phyloP scores from a whole-genome alignment of 2,329 filamentous ascomycete genomes.

The Teratosphaeria pseudoeucalypti region DNA sequence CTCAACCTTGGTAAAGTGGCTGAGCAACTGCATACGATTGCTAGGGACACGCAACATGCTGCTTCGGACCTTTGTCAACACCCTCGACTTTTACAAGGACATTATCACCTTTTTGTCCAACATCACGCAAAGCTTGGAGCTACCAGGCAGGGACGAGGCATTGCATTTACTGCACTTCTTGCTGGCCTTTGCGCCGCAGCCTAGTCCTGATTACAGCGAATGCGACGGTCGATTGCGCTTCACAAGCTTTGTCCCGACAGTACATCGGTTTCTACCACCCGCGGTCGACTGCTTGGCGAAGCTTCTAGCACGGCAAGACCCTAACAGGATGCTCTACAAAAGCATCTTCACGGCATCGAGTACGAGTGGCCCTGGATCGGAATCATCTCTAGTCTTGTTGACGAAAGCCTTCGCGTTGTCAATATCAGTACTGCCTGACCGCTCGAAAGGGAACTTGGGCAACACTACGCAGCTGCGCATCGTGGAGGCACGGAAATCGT shows the following conservation, averaged over 20 bases:
- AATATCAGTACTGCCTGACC: constrained; percentile 73
- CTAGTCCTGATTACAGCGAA: constrained; percentile 48
- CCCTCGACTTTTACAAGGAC: constrained; percentile 96
- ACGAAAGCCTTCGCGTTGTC: constrained; percentile 80
- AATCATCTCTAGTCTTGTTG: constrained; percentile 63
- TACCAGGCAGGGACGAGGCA: constrained; percentile 80
- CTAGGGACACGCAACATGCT: constrained; percentile 84
- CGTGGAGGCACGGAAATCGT: constrained; percentile 74
- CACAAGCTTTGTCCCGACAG: constrained; percentile 63
- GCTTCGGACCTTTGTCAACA: constrained; percentile 70
- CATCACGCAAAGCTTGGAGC: constrained; percentile 61
- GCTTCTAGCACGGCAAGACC: constrained; percentile 82
- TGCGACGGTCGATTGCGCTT: constrained; percentile 52
- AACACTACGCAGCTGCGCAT: constrained; percentile 44
- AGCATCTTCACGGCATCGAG: constrained; percentile 62
- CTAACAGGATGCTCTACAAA: constrained; percentile 77
- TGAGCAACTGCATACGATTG: constrained; percentile 74
- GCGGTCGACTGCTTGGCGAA: constrained; percentile 88
- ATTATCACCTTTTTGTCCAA: constrained; percentile 83
- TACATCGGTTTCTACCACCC: constrained; percentile 80
- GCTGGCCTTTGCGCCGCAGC: constrained; percentile 76
- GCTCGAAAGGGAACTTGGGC: constrained; percentile 44
- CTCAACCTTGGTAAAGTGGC: constrained; percentile 66
- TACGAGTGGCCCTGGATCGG: constrained; percentile 23
- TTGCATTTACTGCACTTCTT: constrained; percentile 79